Evolutionary conservation across 1,284 basidiomycete species (phyloP), one percentile per base, ranked within the genome.

Genomic region (Cryptococcus sp.): DNA sequence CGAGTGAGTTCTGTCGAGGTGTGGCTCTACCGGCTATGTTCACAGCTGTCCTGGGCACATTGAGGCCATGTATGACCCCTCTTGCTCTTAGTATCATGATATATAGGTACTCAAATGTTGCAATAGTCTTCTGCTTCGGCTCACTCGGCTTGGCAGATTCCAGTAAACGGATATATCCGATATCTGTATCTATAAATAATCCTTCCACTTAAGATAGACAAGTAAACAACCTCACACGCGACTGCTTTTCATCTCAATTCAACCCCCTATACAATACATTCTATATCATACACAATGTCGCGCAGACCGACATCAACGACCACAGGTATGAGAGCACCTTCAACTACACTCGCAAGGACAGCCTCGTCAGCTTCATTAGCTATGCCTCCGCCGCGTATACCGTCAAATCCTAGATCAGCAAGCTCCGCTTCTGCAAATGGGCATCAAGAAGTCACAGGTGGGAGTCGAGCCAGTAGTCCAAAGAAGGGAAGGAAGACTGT

Each of bases 321-420:
- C 67, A 68, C 69, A 32, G 46, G 66, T 14, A 56, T 60, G 43
- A 60, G 59, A 11, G 56, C 63, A 10, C 41, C 59, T 10, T 43
- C 49, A 18, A 48, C 37, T 4, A 46, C 52, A 10, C 31, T 62
- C 23, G 23, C 59, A 16, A 54, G 64, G 13, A 49, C 56, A 16
- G 47, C 60, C 2, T 66, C 67, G 3, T 57, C 59, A 7, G 61
- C 61, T 21, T 63, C 64, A 7, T 48, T 65, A 2, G 56, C 65
- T 19, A 67, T 67, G 67, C 65, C 67, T 2, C 65, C 65, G 14
- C 65, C 67, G 25, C 52, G 61, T 18, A 57, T 60, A 9, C 56
- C 59, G 13, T 61, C 59, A 16, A 59, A 44, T 51, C 60, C 66
- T 18, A 34, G 32, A 34, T 16, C 32, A 9, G 32, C 32, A 9